Evolutionary conservation across 139 green algal species (phyloP).

Genomic region (Pseudopediastrum boryanum): DNA sequence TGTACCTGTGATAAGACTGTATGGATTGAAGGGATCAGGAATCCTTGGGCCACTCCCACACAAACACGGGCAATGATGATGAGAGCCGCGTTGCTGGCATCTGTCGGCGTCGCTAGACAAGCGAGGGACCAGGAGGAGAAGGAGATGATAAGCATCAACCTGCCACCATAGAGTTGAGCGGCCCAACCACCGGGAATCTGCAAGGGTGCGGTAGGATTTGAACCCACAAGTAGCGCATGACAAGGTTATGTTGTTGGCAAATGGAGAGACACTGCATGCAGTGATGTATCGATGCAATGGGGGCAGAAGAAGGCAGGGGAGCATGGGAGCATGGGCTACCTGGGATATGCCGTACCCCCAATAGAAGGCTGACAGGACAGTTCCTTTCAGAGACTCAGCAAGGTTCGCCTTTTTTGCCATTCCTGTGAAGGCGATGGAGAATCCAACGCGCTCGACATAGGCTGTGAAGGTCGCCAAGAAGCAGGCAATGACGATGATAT

Average conservation of each 20-base stretch:
- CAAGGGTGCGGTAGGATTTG: too few species aligned
- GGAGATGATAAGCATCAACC: constrained; percentile 76
- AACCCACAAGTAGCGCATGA: too few species aligned
- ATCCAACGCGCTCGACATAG: constrained; percentile 96
- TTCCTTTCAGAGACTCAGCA: constrained; percentile 83
- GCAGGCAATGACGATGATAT: constrained; percentile 69
- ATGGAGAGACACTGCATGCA: too few species aligned
- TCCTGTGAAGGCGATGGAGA: constrained; percentile 94
- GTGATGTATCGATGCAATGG: too few species aligned
- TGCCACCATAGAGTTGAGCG: constrained; percentile 89
- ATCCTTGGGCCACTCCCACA: constrained; percentile 89
- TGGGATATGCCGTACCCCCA: constrained; percentile 96
- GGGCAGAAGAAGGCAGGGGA: too few species aligned
- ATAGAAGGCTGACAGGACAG: constrained; percentile 95
- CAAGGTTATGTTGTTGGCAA: too few species aligned
- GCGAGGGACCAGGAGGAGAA: constrained; percentile 85
- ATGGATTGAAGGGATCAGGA: constrained; percentile 95
- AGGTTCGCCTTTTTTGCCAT: constrained; percentile 70
- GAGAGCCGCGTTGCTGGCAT: constrained; percentile 37
- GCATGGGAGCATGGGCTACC: constrained; percentile 36
- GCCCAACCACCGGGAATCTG: constrained; percentile 94
- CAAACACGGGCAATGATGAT: constrained; percentile 63
- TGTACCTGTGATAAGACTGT: constrained; percentile 85
- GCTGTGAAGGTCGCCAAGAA: constrained; percentile 88
- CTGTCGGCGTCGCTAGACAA: constrained; percentile 78